Percentiles rank a stretch among this genome's conserved stretches.
Evolutionary conservation across 148 eudicot genomes (phyloP).

Genomic region (Persicaria tinctoria): DNA sequence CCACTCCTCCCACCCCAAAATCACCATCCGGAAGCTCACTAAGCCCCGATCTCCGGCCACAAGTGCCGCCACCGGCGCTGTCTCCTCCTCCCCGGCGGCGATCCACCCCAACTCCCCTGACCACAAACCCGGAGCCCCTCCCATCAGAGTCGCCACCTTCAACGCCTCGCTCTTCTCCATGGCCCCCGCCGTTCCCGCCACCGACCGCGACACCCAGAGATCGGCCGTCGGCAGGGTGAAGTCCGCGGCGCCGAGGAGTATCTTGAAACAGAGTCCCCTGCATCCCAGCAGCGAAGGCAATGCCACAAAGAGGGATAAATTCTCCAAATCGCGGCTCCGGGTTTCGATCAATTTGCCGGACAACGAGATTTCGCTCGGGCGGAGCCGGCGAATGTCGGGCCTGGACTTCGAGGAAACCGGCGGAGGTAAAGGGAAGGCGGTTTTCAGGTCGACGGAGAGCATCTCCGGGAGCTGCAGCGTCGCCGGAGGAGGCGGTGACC

Average conservation of each 20-base stretch:
- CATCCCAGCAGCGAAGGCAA: conserved; percentile 21
- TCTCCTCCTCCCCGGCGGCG: conserved; percentile 1
- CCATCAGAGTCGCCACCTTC: conserved; percentile 69
- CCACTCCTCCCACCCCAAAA: conserved; percentile 31
- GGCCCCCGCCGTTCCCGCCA: conserved; percentile 63
- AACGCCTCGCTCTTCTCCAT: conserved; percentile 92
- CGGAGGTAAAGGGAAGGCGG: conserved; percentile 6
- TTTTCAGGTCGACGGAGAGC: conserved; percentile 28
- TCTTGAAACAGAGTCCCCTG: conserved; percentile 73
- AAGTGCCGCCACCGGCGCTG: neutral
- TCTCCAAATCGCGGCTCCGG: conserved; percentile 42
- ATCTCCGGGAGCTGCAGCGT: conserved; percentile 12
- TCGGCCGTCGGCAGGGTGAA: conserved; percentile 15
- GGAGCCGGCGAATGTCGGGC: conserved; percentile 24
- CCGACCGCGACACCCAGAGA: neutral
- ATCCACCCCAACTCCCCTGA: conserved; percentile 1
- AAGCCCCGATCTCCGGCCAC: conserved; percentile 28
- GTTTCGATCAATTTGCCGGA: conserved; percentile 68
- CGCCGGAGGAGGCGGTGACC: conserved; percentile 15
- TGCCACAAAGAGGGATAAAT: conserved; percentile 22
- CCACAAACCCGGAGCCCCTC: neutral
- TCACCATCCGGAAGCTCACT: conserved; percentile 35
- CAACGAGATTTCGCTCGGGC: conserved; percentile 46
- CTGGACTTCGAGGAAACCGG: neutral
- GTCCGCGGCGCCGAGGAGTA: conserved; percentile 44